phyloP scores from a whole-genome alignment of 129 eudicot genomes.

The Oenanthe sinensis region DNA sequence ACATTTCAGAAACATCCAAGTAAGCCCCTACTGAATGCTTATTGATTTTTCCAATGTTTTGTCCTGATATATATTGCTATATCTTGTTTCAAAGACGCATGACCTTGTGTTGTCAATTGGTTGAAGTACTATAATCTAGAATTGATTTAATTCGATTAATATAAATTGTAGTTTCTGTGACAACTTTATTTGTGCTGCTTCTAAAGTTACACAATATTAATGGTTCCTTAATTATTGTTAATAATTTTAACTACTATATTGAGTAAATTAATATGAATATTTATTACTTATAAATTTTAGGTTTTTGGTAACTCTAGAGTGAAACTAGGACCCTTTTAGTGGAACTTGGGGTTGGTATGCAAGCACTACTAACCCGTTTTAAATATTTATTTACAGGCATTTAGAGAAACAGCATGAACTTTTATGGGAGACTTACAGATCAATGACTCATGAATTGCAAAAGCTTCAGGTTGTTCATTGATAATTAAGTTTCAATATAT shows the following conservation, averaged over 20 bases:
- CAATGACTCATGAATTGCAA: constrained; percentile 61
- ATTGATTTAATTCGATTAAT: not conserved
- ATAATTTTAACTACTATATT: not conserved
- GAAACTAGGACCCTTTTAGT: not conserved
- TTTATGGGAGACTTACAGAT: constrained; percentile 54
- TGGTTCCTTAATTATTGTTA: not conserved
- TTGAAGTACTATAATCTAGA: not conserved
- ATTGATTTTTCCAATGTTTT: not conserved
- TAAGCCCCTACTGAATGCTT: constrained; percentile 7
- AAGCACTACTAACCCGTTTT: not conserved
- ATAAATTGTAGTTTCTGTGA: not conserved
- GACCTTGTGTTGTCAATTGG: not conserved
- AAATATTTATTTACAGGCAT: constrained; percentile 40
- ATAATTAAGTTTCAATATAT: not conserved
- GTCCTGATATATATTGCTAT: not conserved
- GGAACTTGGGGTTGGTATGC: not conserved
- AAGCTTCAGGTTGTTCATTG: constrained; percentile 47
- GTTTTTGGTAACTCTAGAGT: not conserved
- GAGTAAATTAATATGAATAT: not conserved
- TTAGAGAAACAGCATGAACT: constrained; percentile 80
- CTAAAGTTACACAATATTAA: not conserved
- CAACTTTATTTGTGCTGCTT: not conserved
- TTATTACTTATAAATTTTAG: not conserved
- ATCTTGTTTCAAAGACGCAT: not conserved
- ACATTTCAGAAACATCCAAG: constrained; percentile 46